phyloP scores from a whole-genome alignment of 768 basidiomycete genomes.

The Lactifluus echinatus region DNA sequence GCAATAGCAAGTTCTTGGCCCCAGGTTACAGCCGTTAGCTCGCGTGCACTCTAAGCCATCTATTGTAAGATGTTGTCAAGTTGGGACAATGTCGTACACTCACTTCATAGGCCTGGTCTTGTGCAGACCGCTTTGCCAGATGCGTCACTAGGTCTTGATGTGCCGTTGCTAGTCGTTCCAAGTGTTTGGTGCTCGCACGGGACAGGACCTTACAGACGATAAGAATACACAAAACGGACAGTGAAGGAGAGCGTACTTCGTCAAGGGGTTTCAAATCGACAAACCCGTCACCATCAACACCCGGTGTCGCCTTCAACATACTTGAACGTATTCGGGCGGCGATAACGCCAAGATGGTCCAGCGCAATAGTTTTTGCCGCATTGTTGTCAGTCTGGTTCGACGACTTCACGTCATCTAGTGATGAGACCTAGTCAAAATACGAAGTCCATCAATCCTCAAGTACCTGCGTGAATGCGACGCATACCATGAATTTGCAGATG shows the following conservation, averaged over 20 bases:
- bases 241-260: slow-evolving; percentile 41
- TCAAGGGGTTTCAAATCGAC: slow-evolving; percentile 50
- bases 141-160: slow-evolving; percentile 62
- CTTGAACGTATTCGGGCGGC: slow-evolving; percentile 70
- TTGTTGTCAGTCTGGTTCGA: slow-evolving; percentile 59
- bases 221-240: slow-evolving; percentile 1
- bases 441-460: background rate
- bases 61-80: slow-evolving; percentile 7
- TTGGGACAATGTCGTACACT: slow-evolving; percentile 21
- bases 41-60: slow-evolving; percentile 64
- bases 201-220: slow-evolving; percentile 44
- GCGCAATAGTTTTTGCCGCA: slow-evolving; percentile 78
- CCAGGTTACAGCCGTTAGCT: slow-evolving; percentile 69
- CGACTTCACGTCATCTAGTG: slow-evolving; percentile 75
- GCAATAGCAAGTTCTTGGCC: slow-evolving; percentile 76
- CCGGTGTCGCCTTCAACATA: slow-evolving; percentile 33
- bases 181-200: slow-evolving; percentile 37
- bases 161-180: slow-evolving; percentile 50
- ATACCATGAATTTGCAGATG: slow-evolving; percentile 78
- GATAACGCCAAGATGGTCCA: slow-evolving; percentile 93
- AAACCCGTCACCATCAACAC: slow-evolving; percentile 29
- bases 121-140: slow-evolving; percentile 59
- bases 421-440: slow-evolving; percentile 49
- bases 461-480: slow-evolving; percentile 14
- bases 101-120: slow-evolving; percentile 79